These are phyloP conservation scores for Tubosaeta sp. DNA, from an alignment of 768 basidiomycete species.

Conservation along the genomic window DNA sequence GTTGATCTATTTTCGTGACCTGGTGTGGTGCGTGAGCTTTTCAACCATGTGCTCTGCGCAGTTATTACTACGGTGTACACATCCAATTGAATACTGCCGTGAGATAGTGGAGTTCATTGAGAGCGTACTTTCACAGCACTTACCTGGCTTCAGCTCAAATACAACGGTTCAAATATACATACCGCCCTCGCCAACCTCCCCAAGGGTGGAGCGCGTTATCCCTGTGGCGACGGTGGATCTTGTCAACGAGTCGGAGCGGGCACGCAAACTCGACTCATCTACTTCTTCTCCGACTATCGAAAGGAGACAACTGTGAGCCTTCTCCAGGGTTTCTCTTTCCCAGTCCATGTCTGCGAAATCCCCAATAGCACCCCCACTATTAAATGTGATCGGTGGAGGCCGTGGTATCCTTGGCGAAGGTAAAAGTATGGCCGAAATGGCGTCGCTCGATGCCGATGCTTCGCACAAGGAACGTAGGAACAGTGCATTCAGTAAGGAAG, in stretches of 20 bases:
- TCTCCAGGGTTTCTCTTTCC: conserved; percentile 32
- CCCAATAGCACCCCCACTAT: conserved; percentile 22
- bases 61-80: no score
- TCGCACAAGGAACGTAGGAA: conserved; percentile 10
- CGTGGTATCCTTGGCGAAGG: conserved; percentile 43
- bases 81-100: not conserved
- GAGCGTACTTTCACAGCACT: not conserved
- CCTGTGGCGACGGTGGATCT: not conserved
- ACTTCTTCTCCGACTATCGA: conserved; percentile 26
- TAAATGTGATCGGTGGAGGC: conserved; percentile 39
- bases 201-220: conserved; percentile 10
- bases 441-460: not conserved
- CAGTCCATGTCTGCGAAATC: conserved; percentile 33
- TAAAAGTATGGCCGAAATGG: conserved; percentile 37
- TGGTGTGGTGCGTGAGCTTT: no score
- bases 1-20: not conserved
- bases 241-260: conserved; percentile 10
- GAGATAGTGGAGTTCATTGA: not conserved
- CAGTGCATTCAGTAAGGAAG: conserved; percentile 41
- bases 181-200: conserved; percentile 43
- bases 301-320: conserved; percentile 36
- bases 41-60: no score
- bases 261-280: conserved; percentile 3
- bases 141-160: not conserved
- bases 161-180: conserved; percentile 43